A percentile compares a stretch with the other conserved stretches of the same genome.
These are phyloP conservation scores for Myrica gale DNA, from an alignment of 306 rosid species.

Conservation along the genomic window DNA sequence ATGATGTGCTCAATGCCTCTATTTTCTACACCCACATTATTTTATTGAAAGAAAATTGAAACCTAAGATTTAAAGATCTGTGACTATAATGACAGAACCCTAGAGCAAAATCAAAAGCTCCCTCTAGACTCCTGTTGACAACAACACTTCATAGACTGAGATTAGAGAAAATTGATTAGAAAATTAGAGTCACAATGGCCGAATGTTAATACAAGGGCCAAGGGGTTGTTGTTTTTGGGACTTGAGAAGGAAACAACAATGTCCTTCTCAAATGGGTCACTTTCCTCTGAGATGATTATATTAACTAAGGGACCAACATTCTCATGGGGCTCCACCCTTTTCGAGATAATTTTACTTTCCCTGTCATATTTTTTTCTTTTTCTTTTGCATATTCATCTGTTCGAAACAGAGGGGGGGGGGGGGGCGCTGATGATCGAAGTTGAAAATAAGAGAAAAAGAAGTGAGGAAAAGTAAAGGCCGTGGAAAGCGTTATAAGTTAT, in stretches of 20 bases:
- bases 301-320: slow-evolving; percentile 66
- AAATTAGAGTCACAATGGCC: slow-evolving; percentile 16
- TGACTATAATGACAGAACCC: not conserved
- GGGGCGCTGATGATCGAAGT: not conserved
- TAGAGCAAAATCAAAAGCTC: slow-evolving; percentile 32
- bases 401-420: not conserved
- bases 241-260: slow-evolving; percentile 40
- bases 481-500: slow-evolving; percentile 27
- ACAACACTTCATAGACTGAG: not conserved
- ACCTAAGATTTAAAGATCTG: slow-evolving; percentile 1
- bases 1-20: not conserved
- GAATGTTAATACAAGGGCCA: slow-evolving; percentile 31
- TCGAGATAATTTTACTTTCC: slow-evolving; percentile 33
- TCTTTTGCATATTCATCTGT: slow-evolving; percentile 18
- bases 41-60: not conserved
- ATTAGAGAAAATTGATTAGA: slow-evolving; percentile 24
- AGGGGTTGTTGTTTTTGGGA: slow-evolving; percentile 39
- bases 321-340: slow-evolving; percentile 54
- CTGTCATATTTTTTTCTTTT: slow-evolving; percentile 7
- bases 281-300: slow-evolving; percentile 47
- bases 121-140: slow-evolving; percentile 29
- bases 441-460: slow-evolving; percentile 3
- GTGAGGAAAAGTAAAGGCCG: not conserved
- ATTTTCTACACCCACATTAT: not conserved
- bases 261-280: slow-evolving; percentile 65